Percentiles rank a stretch among this genome's conserved stretches.
These are phyloP conservation scores for Canavalia gladiata DNA, from an alignment of 306 rosid genomes.

Conservation along the genomic window DNA sequence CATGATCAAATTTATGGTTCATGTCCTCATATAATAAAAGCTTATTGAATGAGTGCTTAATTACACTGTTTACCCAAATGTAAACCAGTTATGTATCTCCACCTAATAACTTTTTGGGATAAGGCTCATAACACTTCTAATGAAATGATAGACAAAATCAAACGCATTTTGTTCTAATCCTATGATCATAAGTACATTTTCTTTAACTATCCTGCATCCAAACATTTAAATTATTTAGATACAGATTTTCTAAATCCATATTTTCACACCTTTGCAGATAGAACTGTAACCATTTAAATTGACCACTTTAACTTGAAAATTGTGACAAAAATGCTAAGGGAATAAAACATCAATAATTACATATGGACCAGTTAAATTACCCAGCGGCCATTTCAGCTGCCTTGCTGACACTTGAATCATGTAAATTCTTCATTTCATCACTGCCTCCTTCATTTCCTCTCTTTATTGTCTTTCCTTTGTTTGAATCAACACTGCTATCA, in stretches of 20 bases:
- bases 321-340: constrained; percentile 6
- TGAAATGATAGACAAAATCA: constrained; percentile 10
- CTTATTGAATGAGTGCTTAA: no score
- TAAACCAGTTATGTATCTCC: neutral
- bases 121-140: neutral
- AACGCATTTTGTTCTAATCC: constrained; percentile 31
- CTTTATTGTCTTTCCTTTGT: constrained; percentile 83
- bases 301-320: constrained; percentile 22
- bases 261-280: neutral
- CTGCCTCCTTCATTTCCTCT: constrained; percentile 69
- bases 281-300: constrained; percentile 7
- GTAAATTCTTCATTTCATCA: constrained; percentile 84
- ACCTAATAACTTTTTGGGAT: constrained; percentile 5
- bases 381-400: constrained; percentile 99
- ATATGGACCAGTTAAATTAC: constrained; percentile 54
- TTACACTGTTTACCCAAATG: no score
- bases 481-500: constrained; percentile 66
- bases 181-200: constrained; percentile 16
- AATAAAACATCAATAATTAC: constrained; percentile 32
- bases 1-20: no score
- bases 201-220: constrained; percentile 7
- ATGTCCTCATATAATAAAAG: no score
- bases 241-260: neutral
- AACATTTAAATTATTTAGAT: neutral
- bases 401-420: constrained; percentile 87